Percentiles rank a stretch among this genome's conserved stretches.
These are phyloP conservation scores for Citrus medica DNA, from an alignment of 345 rosid species.

Conservation along the genomic window DNA sequence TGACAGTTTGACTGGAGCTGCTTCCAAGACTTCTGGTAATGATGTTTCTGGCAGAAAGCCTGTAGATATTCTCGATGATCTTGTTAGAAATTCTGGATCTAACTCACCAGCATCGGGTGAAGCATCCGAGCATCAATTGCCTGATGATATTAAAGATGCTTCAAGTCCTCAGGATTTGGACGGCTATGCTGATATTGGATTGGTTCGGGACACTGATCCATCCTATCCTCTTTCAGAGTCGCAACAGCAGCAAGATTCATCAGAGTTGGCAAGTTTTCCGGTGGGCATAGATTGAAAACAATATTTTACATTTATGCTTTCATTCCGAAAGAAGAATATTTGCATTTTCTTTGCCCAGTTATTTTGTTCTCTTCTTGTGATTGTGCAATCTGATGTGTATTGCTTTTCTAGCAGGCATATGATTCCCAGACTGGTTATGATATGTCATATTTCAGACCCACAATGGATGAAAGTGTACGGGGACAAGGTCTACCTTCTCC, in stretches of 20 bases:
- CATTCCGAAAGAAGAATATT: background rate
- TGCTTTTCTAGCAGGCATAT: slow-evolving; percentile 47
- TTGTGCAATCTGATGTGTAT: slow-evolving; percentile 2
- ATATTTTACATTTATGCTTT: background rate
- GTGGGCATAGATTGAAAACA: slow-evolving; percentile 38
- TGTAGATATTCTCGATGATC: slow-evolving; percentile 45
- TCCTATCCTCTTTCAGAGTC: slow-evolving; percentile 53
- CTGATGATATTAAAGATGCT: slow-evolving; percentile 53
- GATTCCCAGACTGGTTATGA: slow-evolving; percentile 66
- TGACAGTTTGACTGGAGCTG: slow-evolving; percentile 49
- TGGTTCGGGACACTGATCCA: slow-evolving; percentile 49
- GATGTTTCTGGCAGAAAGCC: slow-evolving; percentile 41
- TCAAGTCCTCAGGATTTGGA: slow-evolving; percentile 56
- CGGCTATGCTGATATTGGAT: slow-evolving; percentile 49
- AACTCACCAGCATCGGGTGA: slow-evolving; percentile 55
- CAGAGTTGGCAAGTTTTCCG: slow-evolving; percentile 54
- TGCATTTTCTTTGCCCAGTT: background rate
- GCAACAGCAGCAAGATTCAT: slow-evolving; percentile 59
- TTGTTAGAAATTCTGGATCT: slow-evolving; percentile 50
- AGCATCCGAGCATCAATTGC: slow-evolving; percentile 49
- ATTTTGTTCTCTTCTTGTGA: background rate
- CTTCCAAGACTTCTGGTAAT: slow-evolving; percentile 40
- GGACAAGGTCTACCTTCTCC: slow-evolving; percentile 63
- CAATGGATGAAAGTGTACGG: slow-evolving; percentile 52
- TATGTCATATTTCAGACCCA: slow-evolving; percentile 64